These are phyloP conservation scores for Talaromyces rugulosus DNA, from an alignment of 2,329 filamentous ascomycete species.

Conservation along the genomic window DNA sequence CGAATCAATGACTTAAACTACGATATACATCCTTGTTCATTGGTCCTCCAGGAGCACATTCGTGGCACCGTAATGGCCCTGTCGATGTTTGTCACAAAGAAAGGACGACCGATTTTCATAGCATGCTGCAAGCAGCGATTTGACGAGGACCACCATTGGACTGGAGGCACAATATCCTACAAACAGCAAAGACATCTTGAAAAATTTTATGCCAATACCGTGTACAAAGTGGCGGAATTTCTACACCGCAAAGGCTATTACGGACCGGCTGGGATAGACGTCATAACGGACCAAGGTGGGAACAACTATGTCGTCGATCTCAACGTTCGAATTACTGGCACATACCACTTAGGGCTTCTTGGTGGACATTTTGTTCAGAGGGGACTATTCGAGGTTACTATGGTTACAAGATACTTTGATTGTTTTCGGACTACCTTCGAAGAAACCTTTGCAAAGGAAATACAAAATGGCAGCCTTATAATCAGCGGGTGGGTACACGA, in stretches of 20 bases:
- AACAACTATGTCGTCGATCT: not conserved
- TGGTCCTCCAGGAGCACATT: not conserved
- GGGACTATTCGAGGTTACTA: not conserved
- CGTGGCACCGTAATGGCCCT: not conserved
- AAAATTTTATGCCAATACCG: not conserved
- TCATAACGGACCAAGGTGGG: not conserved
- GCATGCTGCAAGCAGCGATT: not conserved
- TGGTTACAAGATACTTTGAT: not conserved
- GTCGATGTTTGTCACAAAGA: not conserved
- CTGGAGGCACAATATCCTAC: not conserved
- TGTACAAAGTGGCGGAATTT: not conserved
- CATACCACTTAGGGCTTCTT: not conserved
- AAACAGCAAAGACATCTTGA: not conserved
- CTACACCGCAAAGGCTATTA: not conserved
- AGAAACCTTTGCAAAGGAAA: not conserved
- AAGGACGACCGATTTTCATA: not conserved
- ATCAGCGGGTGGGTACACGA: not conserved
- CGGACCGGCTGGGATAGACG: not conserved
- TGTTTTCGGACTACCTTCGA: not conserved
- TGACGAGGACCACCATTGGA: not conserved
- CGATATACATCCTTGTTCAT: not conserved
- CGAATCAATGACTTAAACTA: not conserved
- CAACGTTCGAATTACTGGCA: not conserved
- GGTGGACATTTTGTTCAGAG: not conserved
- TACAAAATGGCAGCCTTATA: not conserved